Conservation (phyloP, 1,284 basidiomycete species). For the Tylopilus sp. region DNA sequence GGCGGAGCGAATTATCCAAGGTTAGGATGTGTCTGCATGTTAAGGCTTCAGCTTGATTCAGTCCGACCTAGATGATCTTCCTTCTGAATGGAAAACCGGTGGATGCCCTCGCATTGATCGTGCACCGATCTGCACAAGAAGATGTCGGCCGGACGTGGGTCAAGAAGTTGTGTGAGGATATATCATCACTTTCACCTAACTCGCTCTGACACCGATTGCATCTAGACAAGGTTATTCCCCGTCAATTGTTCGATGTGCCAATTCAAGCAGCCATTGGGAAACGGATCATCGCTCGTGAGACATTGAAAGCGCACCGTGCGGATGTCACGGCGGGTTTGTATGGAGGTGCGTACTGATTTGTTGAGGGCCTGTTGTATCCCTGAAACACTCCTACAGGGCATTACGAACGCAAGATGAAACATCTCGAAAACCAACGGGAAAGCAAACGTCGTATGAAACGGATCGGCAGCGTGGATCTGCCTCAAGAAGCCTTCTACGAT, state of each 20-base stretch:
- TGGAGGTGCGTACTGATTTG: conserved; percentile 54
- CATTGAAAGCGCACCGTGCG: conserved; percentile 81
- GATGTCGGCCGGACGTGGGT: conserved; percentile 78
- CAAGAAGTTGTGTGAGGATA: conserved; percentile 76
- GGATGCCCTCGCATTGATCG: conserved; percentile 88
- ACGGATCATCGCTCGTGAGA: conserved; percentile 88
- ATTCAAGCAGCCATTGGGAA: conserved; percentile 86
- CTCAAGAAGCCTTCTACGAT: conserved; percentile 89
- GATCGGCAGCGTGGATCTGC: conserved; percentile 82
- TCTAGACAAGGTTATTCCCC: conserved; percentile 83
- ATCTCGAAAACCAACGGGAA: conserved; percentile 90
- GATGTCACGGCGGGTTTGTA: conserved; percentile 96
- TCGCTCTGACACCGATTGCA: not conserved
- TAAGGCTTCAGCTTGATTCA: not conserved
- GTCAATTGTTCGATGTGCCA: conserved; percentile 91
- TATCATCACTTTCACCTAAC: not conserved
- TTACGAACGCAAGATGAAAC: conserved; percentile 90
- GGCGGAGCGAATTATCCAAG: conserved; percentile 75
- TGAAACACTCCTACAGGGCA: conserved; percentile 48
- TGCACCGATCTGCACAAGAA: conserved; percentile 73
- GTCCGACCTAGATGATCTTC: conserved; percentile 68
- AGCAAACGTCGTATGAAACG: conserved; percentile 84
- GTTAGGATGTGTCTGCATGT: conserved; percentile 36
- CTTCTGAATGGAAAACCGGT: conserved; percentile 84
- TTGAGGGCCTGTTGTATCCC: not conserved